These are phyloP conservation scores for Omphalea diandra DNA, from an alignment of 441 rosid species.

Conservation along the genomic window DNA sequence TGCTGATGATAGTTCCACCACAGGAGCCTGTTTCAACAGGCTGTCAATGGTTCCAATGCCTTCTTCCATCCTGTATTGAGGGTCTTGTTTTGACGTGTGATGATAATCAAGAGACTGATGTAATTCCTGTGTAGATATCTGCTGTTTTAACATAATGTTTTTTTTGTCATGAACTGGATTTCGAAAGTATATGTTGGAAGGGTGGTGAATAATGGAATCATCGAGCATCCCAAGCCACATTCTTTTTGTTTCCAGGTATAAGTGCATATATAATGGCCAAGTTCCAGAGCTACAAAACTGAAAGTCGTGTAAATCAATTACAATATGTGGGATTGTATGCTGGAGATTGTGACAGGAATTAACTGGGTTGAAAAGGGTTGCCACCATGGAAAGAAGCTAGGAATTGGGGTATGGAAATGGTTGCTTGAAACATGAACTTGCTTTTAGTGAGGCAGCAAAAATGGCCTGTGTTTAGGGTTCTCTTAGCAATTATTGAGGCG, in stretches of 20 bases:
- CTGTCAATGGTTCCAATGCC: slow-evolving; percentile 74
- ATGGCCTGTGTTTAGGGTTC: background rate
- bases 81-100: slow-evolving; percentile 78
- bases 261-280: slow-evolving; percentile 20
- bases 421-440: no score
- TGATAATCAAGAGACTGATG: slow-evolving; percentile 69
- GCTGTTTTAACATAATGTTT: slow-evolving; percentile 1
- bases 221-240: background rate
- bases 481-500: no score
- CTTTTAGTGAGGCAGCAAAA: no score
- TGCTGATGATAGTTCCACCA: slow-evolving; percentile 82
- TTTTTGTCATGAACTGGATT: slow-evolving; percentile 26
- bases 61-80: slow-evolving; percentile 71
- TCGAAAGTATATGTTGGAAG: slow-evolving; percentile 21
- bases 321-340: background rate
- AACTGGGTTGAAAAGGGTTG: background rate
- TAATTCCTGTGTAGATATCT: slow-evolving; percentile 64
- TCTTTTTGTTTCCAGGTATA: slow-evolving; percentile 13
- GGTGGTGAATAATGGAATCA: background rate
- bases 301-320: slow-evolving; percentile 9
- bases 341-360: background rate
- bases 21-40: slow-evolving; percentile 72
- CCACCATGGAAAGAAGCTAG: background rate
- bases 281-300: slow-evolving; percentile 12
- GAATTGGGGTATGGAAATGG: slow-evolving; percentile 6